Conservation (phyloP, 306 rosid genomes). For the Cucumis cinereus region DNA sequence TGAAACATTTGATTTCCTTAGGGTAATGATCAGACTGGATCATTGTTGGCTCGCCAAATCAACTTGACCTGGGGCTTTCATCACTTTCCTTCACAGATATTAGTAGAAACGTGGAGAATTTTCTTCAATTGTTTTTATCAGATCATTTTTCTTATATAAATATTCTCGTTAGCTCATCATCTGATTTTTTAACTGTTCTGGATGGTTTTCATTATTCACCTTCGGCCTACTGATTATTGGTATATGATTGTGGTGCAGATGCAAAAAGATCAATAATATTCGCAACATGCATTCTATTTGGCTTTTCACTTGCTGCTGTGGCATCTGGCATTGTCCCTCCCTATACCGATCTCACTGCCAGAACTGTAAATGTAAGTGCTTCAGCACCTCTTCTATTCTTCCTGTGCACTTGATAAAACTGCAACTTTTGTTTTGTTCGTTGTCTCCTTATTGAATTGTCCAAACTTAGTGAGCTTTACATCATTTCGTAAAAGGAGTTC, state of each 20-base stretch:
- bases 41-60: background rate
- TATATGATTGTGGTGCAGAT: conserved; percentile 38
- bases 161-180: background rate
- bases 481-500: background rate
- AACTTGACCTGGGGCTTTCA: background rate
- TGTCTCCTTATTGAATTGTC: background rate
- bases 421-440: background rate
- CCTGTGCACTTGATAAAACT: background rate
- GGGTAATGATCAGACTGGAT: background rate
- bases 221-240: background rate
- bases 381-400: background rate
- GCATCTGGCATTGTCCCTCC: conserved; percentile 53
- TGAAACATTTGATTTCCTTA: background rate
- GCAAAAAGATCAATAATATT: conserved; percentile 44
- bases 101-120: background rate
- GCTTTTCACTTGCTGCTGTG: conserved; percentile 41
- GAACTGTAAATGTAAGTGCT: conserved; percentile 74
- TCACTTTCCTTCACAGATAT: background rate
- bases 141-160: background rate
- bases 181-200: background rate
- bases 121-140: background rate
- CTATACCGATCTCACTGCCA: conserved; percentile 58
- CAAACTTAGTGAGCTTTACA: background rate
- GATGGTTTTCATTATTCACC: background rate
- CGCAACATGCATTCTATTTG: conserved; percentile 45